phyloP scores from a whole-genome alignment of 441 rosid genomes.

The Brassica balearica region DNA sequence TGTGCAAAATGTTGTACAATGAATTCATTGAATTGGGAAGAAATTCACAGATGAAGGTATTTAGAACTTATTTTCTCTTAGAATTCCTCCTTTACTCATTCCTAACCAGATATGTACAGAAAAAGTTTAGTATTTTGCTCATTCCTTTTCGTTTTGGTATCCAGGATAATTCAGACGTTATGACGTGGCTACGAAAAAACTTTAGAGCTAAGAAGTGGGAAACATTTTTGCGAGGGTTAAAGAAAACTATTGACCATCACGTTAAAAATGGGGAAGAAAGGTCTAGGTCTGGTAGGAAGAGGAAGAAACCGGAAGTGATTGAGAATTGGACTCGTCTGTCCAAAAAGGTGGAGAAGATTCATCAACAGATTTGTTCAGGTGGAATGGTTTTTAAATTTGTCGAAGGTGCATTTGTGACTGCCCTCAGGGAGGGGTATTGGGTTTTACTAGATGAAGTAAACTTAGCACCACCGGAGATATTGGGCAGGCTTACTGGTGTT shows the following conservation, averaged over 20 bases:
- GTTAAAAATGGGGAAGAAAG: conserved; percentile 42
- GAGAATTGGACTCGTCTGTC: conserved; percentile 67
- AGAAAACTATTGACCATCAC: conserved; percentile 50
- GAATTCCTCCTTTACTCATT: conserved; percentile 49
- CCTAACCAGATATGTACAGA: conserved; percentile 23
- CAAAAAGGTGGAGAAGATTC: conserved; percentile 61
- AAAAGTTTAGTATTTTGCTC: conserved; percentile 26
- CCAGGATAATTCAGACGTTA: conserved; percentile 59
- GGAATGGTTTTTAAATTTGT: conserved; percentile 96
- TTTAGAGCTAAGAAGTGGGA: conserved; percentile 71
- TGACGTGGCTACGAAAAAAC: conserved; percentile 55
- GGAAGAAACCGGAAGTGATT: conserved; percentile 64
- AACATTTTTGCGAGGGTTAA: conserved; percentile 57
- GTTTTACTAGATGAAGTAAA: conserved; percentile 98
- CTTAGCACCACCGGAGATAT: conserved; percentile 95
- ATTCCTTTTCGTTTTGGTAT: conserved; percentile 45
- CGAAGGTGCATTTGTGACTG: conserved; percentile 94
- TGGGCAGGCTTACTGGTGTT: conserved; percentile 92
- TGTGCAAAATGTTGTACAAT: conserved; percentile 74
- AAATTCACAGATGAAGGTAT: conserved; percentile 52
- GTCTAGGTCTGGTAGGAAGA: conserved; percentile 63
- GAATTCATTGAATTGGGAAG: conserved; percentile 76
- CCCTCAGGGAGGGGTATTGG: conserved; percentile 95
- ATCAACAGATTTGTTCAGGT: conserved; percentile 65
- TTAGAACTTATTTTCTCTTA: conserved; percentile 16